Evolutionary conservation across 495 filamentous ascomycete genomes (phyloP), one percentile per base, ranked within the genome.

Genomic region (Pseudevernia furfuracea): DNA sequence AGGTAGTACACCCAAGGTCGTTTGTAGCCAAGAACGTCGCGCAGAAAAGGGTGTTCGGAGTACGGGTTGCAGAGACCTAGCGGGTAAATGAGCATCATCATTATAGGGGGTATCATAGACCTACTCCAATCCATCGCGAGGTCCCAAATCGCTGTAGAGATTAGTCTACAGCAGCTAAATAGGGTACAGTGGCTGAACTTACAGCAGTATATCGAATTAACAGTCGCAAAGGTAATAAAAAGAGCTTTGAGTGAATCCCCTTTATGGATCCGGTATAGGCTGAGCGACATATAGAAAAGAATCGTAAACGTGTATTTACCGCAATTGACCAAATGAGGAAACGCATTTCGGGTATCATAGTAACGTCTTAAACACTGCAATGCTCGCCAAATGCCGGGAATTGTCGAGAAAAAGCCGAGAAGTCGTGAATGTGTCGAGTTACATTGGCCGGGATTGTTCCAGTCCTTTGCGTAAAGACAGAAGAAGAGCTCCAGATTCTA

Each of bases 341-440:
- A 98, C 38, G 85, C 81, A 67, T 95, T 91, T 53, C 81, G 78
- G 12, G 94, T 96, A 74, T 96, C 92, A 59, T 81, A 76, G 71
- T 95, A 97, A 78, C 94, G 93, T 38, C 92, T 82, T 59, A 96
- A 74, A 72, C 95, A 98, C 72, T 98, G 94, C 3, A 96, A 76
- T 3, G 89, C 85, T 72, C 94, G 88, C 90, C 88, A 93, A 36
- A 96, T 84, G 9, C 87, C 89, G 2, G 94, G 94, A 0, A 97
- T 72, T 8, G 87, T 80, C n/a, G 82, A 82, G 70, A 97, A 88
- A 72, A 98, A 94, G 3, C 94, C 94, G 44, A 97, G 75, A 0
- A 94, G 78, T 30, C 89, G 81, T 1, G 91, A 96, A 71, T 95
- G 85, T 30, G 80, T 86, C 0, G 92, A 96, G 71, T 94, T 97